Evolutionary conservation across 441 rosid species (phyloP).

Genomic region (Populus hybrid): DNA sequence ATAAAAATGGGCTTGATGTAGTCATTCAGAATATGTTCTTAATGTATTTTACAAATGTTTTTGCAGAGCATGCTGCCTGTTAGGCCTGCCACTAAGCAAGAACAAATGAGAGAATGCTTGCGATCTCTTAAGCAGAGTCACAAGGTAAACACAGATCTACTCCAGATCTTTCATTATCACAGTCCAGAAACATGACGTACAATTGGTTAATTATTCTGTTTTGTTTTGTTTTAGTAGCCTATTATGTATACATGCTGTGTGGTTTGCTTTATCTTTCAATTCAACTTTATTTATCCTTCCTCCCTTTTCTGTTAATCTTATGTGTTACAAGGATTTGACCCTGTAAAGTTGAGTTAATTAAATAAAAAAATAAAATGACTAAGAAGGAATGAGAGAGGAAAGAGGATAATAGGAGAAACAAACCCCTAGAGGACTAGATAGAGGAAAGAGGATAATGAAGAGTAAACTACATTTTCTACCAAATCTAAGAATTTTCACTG

Average conservation of each 20-base stretch:
- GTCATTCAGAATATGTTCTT: not conserved
- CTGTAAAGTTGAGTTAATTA: not conserved
- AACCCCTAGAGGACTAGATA: not conserved
- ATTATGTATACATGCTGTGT: not conserved
- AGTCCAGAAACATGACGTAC: not conserved
- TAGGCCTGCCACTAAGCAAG: conserved; percentile 90
- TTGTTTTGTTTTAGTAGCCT: not conserved
- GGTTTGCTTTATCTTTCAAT: not conserved
- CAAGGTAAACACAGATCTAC: conserved; percentile 45
- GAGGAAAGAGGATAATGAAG: not conserved
- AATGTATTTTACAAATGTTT: not conserved
- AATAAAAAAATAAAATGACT: not conserved
- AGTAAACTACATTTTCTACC: not conserved
- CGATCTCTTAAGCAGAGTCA: conserved; percentile 87
- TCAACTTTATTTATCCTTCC: not conserved
- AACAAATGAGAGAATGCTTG: conserved; percentile 90
- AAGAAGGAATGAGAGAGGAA: not conserved
- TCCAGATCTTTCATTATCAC: not conserved
- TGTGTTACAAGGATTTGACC: not conserved
- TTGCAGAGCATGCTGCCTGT: conserved; percentile 75
- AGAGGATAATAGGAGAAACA: not conserved
- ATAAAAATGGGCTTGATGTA: conserved; percentile 4
- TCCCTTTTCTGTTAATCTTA: not conserved
- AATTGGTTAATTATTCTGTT: not conserved
- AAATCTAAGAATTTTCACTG: not conserved